Evolutionary conservation across 2,329 filamentous ascomycete species (phyloP).

Genomic region (Sporothrix pallida): DNA sequence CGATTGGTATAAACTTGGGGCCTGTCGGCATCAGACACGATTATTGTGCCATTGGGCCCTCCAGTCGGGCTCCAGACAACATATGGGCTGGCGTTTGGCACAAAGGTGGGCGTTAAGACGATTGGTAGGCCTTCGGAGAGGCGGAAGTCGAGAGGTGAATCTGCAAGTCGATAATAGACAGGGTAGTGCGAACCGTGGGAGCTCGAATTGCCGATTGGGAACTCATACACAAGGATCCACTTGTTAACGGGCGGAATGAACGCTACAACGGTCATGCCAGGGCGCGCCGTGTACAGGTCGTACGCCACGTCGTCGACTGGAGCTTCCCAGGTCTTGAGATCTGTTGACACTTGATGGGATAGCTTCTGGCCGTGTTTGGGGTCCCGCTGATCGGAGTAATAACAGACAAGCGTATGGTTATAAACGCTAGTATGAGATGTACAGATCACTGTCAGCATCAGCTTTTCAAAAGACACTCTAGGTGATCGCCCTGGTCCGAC

Average conservation of each 20-base stretch:
- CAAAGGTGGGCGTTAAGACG: not conserved
- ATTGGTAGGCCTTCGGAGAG: conserved; percentile 10
- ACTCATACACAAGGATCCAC: conserved; percentile 9
- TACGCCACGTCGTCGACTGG: conserved; percentile 2
- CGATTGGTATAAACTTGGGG: conserved; percentile 6
- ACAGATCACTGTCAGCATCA: not conserved
- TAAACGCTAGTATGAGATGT: not conserved
- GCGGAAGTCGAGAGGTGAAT: conserved; percentile 1
- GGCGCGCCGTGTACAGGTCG: conserved; percentile 4
- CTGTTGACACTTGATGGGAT: conserved; percentile 6
- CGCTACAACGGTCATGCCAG: conserved; percentile 3
- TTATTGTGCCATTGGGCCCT: not conserved
- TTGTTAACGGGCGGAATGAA: not conserved
- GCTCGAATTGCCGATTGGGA: not conserved
- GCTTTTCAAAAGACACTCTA: not conserved
- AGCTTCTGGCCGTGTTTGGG: not conserved
- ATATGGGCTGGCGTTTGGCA: conserved; percentile 8
- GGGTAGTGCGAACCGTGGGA: conserved; percentile 3
- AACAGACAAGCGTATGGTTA: not conserved
- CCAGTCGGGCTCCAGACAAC: not conserved
- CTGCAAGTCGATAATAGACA: not conserved
- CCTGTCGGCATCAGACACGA: conserved; percentile 2
- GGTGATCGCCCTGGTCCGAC: not conserved
- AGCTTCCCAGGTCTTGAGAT: conserved; percentile 3
- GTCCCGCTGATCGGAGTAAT: conserved; percentile 3